A percentile compares a stretch with the other conserved stretches of the same genome.
phyloP scores from a whole-genome alignment of 2,329 filamentous ascomycete species.

The Scytalidium sp. region DNA sequence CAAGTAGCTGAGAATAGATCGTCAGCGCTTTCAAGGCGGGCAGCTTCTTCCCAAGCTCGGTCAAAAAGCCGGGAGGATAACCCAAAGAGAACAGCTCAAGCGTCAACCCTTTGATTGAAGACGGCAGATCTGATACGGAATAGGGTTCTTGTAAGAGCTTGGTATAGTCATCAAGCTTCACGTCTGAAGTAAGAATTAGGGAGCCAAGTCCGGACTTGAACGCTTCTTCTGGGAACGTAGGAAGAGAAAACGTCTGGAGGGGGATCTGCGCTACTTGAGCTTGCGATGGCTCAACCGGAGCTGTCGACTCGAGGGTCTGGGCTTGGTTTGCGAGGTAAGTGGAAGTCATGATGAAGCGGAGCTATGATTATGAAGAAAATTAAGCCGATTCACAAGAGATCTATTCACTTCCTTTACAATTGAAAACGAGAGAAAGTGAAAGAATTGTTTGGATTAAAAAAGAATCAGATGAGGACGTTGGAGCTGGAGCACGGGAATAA shows the following conservation, averaged over 20 bases:
- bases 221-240: slow-evolving; percentile 40
- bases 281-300: slow-evolving; percentile 13
- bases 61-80: slow-evolving; percentile 41
- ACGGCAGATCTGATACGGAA: slow-evolving; percentile 34
- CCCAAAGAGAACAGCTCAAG: slow-evolving; percentile 47
- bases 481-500: too few relatives aligned
- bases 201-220: slow-evolving; percentile 34
- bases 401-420: not conserved
- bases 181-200: slow-evolving; percentile 45
- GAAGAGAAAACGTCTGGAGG: slow-evolving; percentile 40
- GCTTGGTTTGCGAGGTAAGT: slow-evolving; percentile 14
- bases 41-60: slow-evolving; percentile 33
- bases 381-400: not conserved
- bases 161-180: slow-evolving; percentile 44
- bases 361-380: not conserved
- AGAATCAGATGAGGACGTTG: not conserved
- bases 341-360: slow-evolving; percentile 8
- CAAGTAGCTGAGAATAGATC: slow-evolving; percentile 42
- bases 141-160: slow-evolving; percentile 29
- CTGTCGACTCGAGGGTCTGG: slow-evolving; percentile 7
- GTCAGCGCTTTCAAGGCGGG: slow-evolving; percentile 40
- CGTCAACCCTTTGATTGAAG: slow-evolving; percentile 38
- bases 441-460: too few relatives aligned
- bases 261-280: slow-evolving; percentile 43
- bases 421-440: not conserved